Conservation (phyloP, 78 protist species). For the Chrysochromulina tobinii region DNA sequence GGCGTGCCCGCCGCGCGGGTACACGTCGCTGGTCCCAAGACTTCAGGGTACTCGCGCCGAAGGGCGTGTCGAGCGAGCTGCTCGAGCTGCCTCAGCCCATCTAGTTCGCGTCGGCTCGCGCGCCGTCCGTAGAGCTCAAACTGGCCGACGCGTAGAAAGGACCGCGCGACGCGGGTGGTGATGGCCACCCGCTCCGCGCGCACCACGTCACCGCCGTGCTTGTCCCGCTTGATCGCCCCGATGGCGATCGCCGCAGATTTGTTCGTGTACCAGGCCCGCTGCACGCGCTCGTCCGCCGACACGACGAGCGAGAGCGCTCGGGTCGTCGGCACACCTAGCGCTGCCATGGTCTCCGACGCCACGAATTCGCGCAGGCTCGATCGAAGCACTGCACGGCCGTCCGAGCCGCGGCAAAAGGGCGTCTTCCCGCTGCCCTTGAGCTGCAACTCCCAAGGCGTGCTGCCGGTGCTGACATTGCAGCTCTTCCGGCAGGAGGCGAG, state of each 20-base stretch:
- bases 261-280: background rate
- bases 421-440: constrained; percentile 80
- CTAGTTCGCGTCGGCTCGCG: background rate
- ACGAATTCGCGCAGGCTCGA: constrained; percentile 78
- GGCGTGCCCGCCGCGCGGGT: background rate
- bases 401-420: constrained; percentile 82
- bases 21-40: background rate
- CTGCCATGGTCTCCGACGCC: constrained; percentile 73
- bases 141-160: constrained; percentile 76
- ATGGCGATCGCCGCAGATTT: background rate
- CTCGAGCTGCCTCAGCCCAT: background rate
- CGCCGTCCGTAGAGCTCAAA: constrained; percentile 28
- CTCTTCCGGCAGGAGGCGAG: too few species aligned
- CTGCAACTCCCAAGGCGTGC: constrained; percentile 45
- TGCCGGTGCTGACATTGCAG: too few species aligned
- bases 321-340: constrained; percentile 70
- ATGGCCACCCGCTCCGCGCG: constrained; percentile 52
- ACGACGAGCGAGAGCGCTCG: constrained; percentile 64
- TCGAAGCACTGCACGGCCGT: constrained; percentile 84
- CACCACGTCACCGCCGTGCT: background rate
- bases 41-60: constrained; percentile 24
- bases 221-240: background rate
- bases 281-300: background rate
- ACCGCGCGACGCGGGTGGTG: constrained; percentile 66
- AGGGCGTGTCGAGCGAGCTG: background rate